Percentiles rank a stretch among this genome's conserved stretches.
Conservation (phyloP, 2,329 filamentous ascomycete genomes). For the Endocalyx cinctus region DNA sequence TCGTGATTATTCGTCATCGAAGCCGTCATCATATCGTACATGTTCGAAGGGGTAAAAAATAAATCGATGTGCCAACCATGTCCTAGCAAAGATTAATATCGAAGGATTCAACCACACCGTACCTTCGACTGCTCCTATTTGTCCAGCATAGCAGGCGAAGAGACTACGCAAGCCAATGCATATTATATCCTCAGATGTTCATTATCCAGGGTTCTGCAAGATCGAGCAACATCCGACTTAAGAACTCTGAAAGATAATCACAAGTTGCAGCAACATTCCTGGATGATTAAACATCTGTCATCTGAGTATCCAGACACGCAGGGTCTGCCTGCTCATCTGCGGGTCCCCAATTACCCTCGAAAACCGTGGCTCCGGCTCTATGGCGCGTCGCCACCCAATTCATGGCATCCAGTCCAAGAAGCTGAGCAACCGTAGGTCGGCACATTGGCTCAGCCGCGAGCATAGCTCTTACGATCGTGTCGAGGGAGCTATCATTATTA, state of each 20-base stretch:
- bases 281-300: conserved; percentile 49
- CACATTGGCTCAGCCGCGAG: conserved; percentile 68
- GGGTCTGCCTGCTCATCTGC: conserved; percentile 44
- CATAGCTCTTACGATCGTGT: conserved; percentile 83
- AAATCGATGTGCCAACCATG: conserved; percentile 10
- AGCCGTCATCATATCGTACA: conserved; percentile 14
- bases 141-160: conserved; percentile 27
- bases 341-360: conserved; percentile 93
- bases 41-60: conserved; percentile 14
- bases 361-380: conserved; percentile 86
- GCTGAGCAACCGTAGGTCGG: conserved; percentile 69
- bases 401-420: conserved; percentile 70
- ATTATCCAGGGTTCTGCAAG: conserved; percentile 24
- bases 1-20: too few relatives aligned
- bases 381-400: conserved; percentile 75
- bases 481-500: conserved; percentile 68
- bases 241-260: conserved; percentile 15
- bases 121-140: conserved; percentile 16
- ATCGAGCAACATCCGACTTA: conserved; percentile 23
- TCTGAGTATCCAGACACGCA: conserved; percentile 47
- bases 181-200: conserved; percentile 17
- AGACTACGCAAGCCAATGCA: conserved; percentile 21
- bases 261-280: conserved; percentile 8
- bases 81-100: conserved; percentile 11
- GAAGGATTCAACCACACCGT: too few relatives aligned